Evolutionary conservation across 2,329 filamentous ascomycete genomes (phyloP), one percentile per base, ranked within the genome.

Genomic region (Lithohypha guttulata): DNA sequence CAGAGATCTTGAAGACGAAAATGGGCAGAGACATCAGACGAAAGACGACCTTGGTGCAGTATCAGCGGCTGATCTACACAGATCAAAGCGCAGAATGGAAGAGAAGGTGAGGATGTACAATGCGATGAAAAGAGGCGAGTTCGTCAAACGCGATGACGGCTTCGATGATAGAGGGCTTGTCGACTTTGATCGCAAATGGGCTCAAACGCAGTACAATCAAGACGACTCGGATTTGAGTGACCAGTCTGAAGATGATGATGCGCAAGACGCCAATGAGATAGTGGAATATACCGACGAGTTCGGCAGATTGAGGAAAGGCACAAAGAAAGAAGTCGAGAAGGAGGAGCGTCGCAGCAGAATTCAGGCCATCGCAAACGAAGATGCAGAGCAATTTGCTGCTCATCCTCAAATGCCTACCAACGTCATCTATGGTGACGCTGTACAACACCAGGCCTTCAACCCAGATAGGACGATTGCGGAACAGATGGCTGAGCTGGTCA

Each of bases 131-230:
- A 73, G 83, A 22, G 87, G 89, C n/a, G 80, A 93, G 55, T 79
- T 84, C 59, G 66, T 84, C n/a, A 68, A 38, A 2, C 44, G 45
- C 39, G 40, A 41, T 6, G 44, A 51, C 11, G 50, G 51, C 22
- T 59, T 60, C 18, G 56, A 57, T 11, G 71, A 71, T 40, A 39
- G 59, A 45, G 68, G 28, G 17, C 72, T 93, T 18, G 81, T 98
- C 2, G 89, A 98, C 63, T 98, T 98, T 59, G 91, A 96, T 61
- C 72, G 81, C 44, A 98, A 96, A 64, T 96, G 91, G 87, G 85
- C 81, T 0, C 84, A 93, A 55, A 64, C 66, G 17, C 66, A 77
- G 39, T 53, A 55, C 1, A 41, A n/a, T 50, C 52, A 38, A 62
- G 67, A 42, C 45, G 64, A 65, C 10, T 59, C 51, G 42, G 55